Evolutionary conservation across 257 asterid genomes (phyloP).

Genomic region (Przewalskia tangutica): DNA sequence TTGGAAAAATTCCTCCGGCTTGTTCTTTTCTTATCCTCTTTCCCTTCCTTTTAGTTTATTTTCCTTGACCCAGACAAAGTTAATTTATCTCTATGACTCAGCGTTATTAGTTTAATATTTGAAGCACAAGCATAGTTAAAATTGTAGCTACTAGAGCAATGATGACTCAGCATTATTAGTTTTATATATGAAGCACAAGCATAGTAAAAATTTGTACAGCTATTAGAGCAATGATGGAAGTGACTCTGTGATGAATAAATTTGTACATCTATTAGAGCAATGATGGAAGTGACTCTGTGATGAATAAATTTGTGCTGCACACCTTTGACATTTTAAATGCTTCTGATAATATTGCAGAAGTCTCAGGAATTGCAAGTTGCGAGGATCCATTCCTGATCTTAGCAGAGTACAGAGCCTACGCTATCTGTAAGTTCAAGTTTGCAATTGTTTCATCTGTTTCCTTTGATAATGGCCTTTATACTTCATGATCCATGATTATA

Average conservation of each 20-base stretch:
- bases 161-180: neutral
- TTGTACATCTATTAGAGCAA: too few relatives aligned
- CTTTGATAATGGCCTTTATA: neutral
- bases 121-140: neutral
- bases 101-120: neutral
- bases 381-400: constrained; percentile 36
- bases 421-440: constrained; percentile 26
- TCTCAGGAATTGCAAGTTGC: constrained; percentile 38
- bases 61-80: neutral
- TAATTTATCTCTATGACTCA: neutral
- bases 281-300: too few relatives aligned
- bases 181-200: neutral
- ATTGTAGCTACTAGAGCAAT: too few relatives aligned
- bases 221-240: too few relatives aligned
- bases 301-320: too few relatives aligned
- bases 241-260: too few relatives aligned
- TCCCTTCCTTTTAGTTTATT: neutral
- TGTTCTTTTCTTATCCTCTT: neutral
- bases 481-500: neutral
- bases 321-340: too few relatives aligned
- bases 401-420: constrained; percentile 25
- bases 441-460: neutral
- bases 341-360: constrained; percentile 25
- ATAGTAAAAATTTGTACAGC: neutral
- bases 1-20: neutral